Conservation (phyloP, 805 yeast species). For the Saccharomycopsis sp. region DNA sequence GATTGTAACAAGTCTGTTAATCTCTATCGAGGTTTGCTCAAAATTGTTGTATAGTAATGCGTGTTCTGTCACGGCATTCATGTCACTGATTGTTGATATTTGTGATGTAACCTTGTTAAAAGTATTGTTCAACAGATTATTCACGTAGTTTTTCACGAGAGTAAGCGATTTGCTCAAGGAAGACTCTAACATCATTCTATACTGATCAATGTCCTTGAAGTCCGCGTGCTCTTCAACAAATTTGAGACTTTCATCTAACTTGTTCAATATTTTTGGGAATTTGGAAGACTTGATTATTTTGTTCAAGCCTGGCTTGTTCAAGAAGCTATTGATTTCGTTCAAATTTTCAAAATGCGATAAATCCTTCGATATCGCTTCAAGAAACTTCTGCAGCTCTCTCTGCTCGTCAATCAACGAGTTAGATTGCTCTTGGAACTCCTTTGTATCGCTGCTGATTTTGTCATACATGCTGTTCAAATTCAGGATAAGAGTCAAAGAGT, state of each 20-base stretch:
- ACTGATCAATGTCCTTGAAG: slow-evolving; percentile 64
- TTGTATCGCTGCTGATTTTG: slow-evolving; percentile 54
- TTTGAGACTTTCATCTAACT: slow-evolving; percentile 59
- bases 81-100: slow-evolving; percentile 22
- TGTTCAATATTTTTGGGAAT: slow-evolving; percentile 46
- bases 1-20: slow-evolving; percentile 28
- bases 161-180: slow-evolving; percentile 79
- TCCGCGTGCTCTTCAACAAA: slow-evolving; percentile 51
- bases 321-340: slow-evolving; percentile 58
- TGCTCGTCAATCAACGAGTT: slow-evolving; percentile 43
- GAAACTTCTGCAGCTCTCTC: slow-evolving; percentile 34
- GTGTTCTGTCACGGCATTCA: slow-evolving; percentile 42
- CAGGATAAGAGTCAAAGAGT: slow-evolving; percentile 39
- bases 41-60: slow-evolving; percentile 66
- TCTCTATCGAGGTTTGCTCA: slow-evolving; percentile 35
- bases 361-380: slow-evolving; percentile 39
- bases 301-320: slow-evolving; percentile 65
- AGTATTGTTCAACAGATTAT: slow-evolving; percentile 32
- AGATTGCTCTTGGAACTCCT: slow-evolving; percentile 54
- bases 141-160: slow-evolving; percentile 61
- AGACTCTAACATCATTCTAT: slow-evolving; percentile 68
- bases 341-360: slow-evolving; percentile 61
- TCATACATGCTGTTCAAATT: slow-evolving; percentile 46
- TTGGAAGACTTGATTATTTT: slow-evolving; percentile 49
- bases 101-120: slow-evolving; percentile 28